Percentiles rank a stretch among this genome's conserved stretches.
Evolutionary conservation across 2,329 filamentous ascomycete genomes (phyloP).

Genomic region (Xenosphaeropsis pyriputrescens): DNA sequence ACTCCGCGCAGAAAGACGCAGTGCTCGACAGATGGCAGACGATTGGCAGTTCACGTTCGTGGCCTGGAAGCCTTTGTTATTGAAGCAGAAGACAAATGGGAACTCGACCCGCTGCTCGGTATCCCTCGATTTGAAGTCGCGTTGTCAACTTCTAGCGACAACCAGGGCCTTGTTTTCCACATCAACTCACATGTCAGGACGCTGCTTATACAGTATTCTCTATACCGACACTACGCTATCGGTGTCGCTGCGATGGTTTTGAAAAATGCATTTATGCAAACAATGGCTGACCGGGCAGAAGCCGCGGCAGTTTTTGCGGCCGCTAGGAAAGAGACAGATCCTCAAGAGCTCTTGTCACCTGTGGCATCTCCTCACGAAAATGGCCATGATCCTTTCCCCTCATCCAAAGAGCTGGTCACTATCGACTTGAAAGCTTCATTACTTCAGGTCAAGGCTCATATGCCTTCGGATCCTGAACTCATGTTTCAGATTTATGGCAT

Average conservation of each 20-base stretch:
- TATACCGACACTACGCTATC: conserved; percentile 84
- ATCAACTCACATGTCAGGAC: conserved; percentile 70
- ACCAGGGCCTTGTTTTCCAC: conserved; percentile 77
- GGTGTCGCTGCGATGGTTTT: conserved; percentile 70
- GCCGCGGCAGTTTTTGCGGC: conserved; percentile 7
- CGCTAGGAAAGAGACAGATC: too few species aligned
- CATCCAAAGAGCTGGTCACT: conserved; percentile 51
- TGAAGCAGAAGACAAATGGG: conserved; percentile 72
- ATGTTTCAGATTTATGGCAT: conserved; percentile 81
- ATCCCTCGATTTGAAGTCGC: conserved; percentile 80
- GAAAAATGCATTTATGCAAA: conserved; percentile 49
- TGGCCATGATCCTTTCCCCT: too few species aligned
- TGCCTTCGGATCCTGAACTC: conserved; percentile 80
- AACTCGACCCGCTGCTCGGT: conserved; percentile 72
- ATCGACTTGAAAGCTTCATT: conserved; percentile 71
- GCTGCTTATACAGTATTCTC: conserved; percentile 73
- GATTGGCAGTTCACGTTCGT: conserved; percentile 65
- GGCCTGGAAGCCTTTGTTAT: conserved; percentile 85
- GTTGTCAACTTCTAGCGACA: conserved; percentile 72
- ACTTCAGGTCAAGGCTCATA: conserved; percentile 74
- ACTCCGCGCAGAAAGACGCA: conserved; percentile 34
- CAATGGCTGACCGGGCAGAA: conserved; percentile 29
- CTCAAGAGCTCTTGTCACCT: conserved; percentile 10
- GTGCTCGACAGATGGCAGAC: conserved; percentile 56
- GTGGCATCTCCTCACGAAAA: neutral